These are phyloP conservation scores for Cercospora sp. DNA, from an alignment of 2,329 filamentous ascomycete genomes.

Conservation along the genomic window DNA sequence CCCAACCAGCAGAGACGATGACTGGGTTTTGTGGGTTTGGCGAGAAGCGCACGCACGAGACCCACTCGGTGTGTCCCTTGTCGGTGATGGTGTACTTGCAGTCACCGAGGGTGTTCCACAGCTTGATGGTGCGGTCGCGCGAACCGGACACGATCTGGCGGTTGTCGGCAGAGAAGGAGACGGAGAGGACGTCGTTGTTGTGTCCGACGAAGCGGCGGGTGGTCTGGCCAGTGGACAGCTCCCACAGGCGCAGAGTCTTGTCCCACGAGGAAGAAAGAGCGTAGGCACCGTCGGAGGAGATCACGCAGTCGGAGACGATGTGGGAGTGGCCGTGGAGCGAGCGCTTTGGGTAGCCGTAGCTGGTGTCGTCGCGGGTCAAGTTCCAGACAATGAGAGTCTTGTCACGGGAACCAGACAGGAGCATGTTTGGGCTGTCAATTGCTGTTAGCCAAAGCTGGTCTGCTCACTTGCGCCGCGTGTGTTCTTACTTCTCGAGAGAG, in stretches of 20 bases:
- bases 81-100: constrained; percentile 99
- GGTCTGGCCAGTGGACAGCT: constrained; percentile 94
- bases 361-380: constrained; percentile 95
- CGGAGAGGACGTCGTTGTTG: constrained; percentile 98
- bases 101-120: constrained; percentile 99
- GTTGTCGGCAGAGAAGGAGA: constrained; percentile 99
- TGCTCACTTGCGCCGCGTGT: constrained; percentile 39
- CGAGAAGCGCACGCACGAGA: constrained; percentile 98
- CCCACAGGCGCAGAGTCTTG: constrained; percentile 99
- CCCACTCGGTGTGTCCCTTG: constrained; percentile 99
- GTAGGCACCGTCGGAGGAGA: constrained; percentile 99
- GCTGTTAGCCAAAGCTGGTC: constrained; percentile 14
- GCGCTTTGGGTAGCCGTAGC: constrained; percentile 99
- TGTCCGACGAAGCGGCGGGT: constrained; percentile 98
- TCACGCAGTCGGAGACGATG: constrained; percentile 99
- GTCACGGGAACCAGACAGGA: constrained; percentile 94
- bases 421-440: constrained; percentile 86
- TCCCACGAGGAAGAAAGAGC: constrained; percentile 99
- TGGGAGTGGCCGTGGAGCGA: constrained; percentile 98
- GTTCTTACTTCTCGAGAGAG: constrained; percentile 86
- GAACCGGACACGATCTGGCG: constrained; percentile 99
- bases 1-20: constrained; percentile 97
- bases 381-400: constrained; percentile 99
- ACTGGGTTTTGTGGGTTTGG: constrained; percentile 99
- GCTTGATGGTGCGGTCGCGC: constrained; percentile 98